Percentiles rank a stretch among this genome's conserved stretches.
These are phyloP conservation scores for Pseudogymnoascus sp. DNA, from an alignment of 2,329 filamentous ascomycete species.

Conservation along the genomic window DNA sequence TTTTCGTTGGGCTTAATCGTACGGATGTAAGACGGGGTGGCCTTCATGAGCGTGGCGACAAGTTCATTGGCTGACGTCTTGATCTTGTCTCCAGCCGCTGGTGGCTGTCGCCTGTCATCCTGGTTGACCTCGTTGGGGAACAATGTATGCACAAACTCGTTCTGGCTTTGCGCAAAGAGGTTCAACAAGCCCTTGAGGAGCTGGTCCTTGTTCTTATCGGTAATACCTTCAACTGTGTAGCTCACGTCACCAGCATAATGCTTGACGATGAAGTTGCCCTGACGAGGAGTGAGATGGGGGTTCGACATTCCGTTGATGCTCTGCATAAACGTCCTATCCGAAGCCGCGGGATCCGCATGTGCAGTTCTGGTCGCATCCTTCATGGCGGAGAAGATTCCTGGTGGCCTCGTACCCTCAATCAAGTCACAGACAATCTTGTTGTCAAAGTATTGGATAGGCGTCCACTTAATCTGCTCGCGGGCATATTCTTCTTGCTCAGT, in stretches of 20 bases:
- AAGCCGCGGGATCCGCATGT: conserved; percentile 87
- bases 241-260: conserved; percentile 96
- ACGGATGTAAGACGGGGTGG: conserved; percentile 92
- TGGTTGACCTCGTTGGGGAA: conserved; percentile 93
- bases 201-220: conserved; percentile 99
- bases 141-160: conserved; percentile 75
- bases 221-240: conserved; percentile 93
- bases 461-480: conserved; percentile 95
- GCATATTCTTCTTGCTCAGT: conserved; percentile 97
- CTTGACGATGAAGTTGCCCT: conserved; percentile 97
- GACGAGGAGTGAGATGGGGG: conserved; percentile 80
- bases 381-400: conserved; percentile 87
- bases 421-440: conserved; percentile 98
- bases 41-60: conserved; percentile 93
- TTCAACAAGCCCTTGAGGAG: conserved; percentile 88
- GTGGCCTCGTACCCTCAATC: conserved; percentile 84
- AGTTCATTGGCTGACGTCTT: conserved; percentile 89
- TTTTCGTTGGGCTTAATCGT: conserved; percentile 99
- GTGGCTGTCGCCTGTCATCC: conserved; percentile 88
- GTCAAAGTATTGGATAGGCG: conserved; percentile 97
- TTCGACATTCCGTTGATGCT: conserved; percentile 86
- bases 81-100: conserved; percentile 93
- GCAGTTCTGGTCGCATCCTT: conserved; percentile 99
- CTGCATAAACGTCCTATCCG: conserved; percentile 92
- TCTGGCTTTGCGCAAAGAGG: conserved; percentile 73